Base-by-base conservation (phyloP, 2,329 filamentous ascomycete genomes). In the Berkeleyomyces rouxiae region DNA sequence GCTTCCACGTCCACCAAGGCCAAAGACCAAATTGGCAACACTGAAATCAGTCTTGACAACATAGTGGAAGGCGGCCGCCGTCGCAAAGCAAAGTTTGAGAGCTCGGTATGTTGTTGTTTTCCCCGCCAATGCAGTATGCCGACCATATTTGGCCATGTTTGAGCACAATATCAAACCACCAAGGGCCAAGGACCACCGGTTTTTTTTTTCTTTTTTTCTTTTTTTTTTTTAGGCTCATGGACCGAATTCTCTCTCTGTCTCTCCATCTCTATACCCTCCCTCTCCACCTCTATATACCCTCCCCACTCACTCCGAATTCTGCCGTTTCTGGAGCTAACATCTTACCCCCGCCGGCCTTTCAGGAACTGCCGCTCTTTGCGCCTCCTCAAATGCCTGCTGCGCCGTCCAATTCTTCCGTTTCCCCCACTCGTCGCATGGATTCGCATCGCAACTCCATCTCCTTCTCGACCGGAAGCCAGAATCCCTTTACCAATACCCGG, bases 11-110 rank as follows among this genome's bases (percentile, higher is more conserved):
- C 83, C 67, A 91, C 89, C 62, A 80, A 87, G 67, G 82, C 81
- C 68, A 90, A 88, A 73, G 91, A 96, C 70, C 87, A 90, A 67
- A 83, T 96, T 69, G 90, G 89, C 58, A 96, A 90, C 72, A 95
- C 93, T 13, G 93, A 99, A 69, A 99, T 99, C 71, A 97, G 92
- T 72, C 83, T 96, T 68, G 91, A 96, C 69, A 99, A 99, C 72
- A 97, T 99, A 73, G 88, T 99, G 66, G 92, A 97, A 75, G 93
- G 95, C 71, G 91, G 92, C 68, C 86, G 93, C 74, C 86, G 93
- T 71, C 96, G 97, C 79, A 84, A 90, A 71, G 89, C 92, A 69
- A 96, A 96, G 75, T 87, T 87, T 76, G 92, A 97, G 74, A 97
- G 92, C 77, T 96, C 92, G 75, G 92, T 97, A 86, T 85, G 92